Conservation (phyloP, 2,329 filamentous ascomycete genomes). For the Calonectria pseudoreteaudii region DNA sequence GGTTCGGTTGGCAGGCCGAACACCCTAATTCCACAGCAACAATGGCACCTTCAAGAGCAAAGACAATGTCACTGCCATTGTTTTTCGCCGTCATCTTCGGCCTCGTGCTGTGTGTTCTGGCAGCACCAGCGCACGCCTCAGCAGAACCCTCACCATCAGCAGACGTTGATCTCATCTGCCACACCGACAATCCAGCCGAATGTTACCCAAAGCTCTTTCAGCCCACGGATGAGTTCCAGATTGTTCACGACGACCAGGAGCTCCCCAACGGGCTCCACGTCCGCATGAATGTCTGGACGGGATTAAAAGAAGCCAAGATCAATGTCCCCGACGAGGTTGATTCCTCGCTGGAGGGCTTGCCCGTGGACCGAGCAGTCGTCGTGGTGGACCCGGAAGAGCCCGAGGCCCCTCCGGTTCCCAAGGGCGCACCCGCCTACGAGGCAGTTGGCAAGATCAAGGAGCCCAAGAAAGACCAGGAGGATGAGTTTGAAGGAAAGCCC, state of each 20-base stretch:
- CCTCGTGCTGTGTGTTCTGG: slow-evolving; percentile 43
- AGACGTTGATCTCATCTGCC: slow-evolving; percentile 72
- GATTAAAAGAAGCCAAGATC: slow-evolving; percentile 74
- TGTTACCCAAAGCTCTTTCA: slow-evolving; percentile 76
- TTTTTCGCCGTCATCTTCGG: slow-evolving; percentile 41
- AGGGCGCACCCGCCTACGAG: slow-evolving; percentile 68
- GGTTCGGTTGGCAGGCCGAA: not conserved
- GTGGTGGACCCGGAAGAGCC: slow-evolving; percentile 62
- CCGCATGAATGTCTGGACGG: slow-evolving; percentile 73
- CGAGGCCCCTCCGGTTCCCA: slow-evolving; percentile 52
- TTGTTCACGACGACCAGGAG: slow-evolving; percentile 72
- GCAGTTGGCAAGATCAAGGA: slow-evolving; percentile 67
- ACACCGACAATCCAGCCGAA: slow-evolving; percentile 68
- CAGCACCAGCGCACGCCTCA: slow-evolving; percentile 44
- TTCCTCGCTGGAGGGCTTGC: slow-evolving; percentile 61
- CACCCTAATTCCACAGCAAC: not conserved
- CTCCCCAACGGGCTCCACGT: slow-evolving; percentile 75
- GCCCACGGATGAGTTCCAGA: slow-evolving; percentile 73
- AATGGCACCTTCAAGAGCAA: slow-evolving; percentile 43
- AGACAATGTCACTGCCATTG: slow-evolving; percentile 30
- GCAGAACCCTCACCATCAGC: slow-evolving; percentile 47
- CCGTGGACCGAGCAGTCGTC: slow-evolving; percentile 65
- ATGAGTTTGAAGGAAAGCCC: slow-evolving; percentile 47
- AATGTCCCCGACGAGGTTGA: slow-evolving; percentile 68
- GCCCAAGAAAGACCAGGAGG: slow-evolving; percentile 62